Conservation (phyloP, 2,329 filamentous ascomycete species). For the Esteya vermicola region DNA sequence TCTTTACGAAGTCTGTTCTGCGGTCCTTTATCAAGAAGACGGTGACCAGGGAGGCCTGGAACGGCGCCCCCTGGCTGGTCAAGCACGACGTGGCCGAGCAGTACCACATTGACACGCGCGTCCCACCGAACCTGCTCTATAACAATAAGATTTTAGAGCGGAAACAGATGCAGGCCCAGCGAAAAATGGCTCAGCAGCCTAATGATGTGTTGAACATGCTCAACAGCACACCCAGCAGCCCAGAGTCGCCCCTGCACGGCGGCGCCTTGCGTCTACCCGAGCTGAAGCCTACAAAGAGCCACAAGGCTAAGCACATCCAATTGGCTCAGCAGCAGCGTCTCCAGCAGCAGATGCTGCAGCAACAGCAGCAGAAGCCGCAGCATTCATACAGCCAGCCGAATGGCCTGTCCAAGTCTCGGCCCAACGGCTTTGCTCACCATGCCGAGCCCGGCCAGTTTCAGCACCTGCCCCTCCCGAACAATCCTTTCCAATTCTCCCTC, state of each 20-base stretch:
- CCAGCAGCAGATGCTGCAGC: slow-evolving; percentile 16
- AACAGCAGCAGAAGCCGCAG: slow-evolving; percentile 19
- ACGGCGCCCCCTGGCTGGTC: slow-evolving; percentile 91
- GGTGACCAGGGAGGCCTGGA: slow-evolving; percentile 84
- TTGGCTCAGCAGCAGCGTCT: slow-evolving; percentile 23
- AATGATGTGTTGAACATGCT: slow-evolving; percentile 27
- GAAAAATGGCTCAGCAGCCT: slow-evolving; percentile 34
- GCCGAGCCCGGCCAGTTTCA: slow-evolving; percentile 22
- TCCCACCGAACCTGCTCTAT: slow-evolving; percentile 70
- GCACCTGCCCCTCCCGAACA: slow-evolving; percentile 27
- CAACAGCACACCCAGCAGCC: slow-evolving; percentile 22
- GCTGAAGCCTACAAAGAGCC: slow-evolving; percentile 60
- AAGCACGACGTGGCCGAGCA: slow-evolving; percentile 67
- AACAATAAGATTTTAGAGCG: slow-evolving; percentile 67
- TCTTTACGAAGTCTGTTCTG: slow-evolving; percentile 89
- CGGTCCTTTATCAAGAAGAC: slow-evolving; percentile 92
- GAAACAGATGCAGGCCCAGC: slow-evolving; percentile 55
- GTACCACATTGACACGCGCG: slow-evolving; percentile 76
- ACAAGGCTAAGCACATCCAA: slow-evolving; percentile 36
- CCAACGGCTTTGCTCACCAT: slow-evolving; percentile 10
- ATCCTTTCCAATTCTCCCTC: slow-evolving; percentile 31
- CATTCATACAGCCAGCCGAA: slow-evolving; percentile 19
- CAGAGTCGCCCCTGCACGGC: slow-evolving; percentile 16
- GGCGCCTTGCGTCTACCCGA: slow-evolving; percentile 50
- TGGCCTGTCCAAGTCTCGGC: slow-evolving; percentile 15